These are phyloP conservation scores for Phytopythium oedochilum DNA, from an alignment of 352 stramenopile genomes.

Conservation along the genomic window DNA sequence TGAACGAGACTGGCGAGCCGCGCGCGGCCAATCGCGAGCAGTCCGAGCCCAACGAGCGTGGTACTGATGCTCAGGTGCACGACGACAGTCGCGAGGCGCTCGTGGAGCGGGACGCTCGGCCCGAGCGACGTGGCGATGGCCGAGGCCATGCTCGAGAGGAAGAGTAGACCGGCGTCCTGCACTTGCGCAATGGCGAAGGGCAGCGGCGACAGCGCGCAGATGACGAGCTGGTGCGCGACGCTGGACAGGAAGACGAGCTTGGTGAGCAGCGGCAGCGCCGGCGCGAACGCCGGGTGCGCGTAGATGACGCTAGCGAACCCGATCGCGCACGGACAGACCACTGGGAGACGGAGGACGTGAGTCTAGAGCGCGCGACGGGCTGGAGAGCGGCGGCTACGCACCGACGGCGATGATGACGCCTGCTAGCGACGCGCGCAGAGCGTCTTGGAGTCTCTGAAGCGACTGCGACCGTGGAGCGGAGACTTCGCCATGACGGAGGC, in stretches of 20 bases:
- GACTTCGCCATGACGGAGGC: not conserved
- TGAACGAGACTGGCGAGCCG: conserved; percentile 94
- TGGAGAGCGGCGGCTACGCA: conserved; percentile 60
- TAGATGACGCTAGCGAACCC: conserved; percentile 97
- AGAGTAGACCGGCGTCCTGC: conserved; percentile 98
- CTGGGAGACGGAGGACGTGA: conserved; percentile 5
- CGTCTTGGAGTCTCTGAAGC: conserved; percentile 28
- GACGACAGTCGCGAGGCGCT: conserved; percentile 92
- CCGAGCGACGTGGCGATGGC: conserved; percentile 85
- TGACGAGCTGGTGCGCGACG: conserved; percentile 92
- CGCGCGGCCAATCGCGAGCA: conserved; percentile 94
- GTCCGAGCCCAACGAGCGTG: conserved; percentile 85
- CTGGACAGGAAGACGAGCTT: conserved; percentile 97
- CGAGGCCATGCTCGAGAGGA: conserved; percentile 93
- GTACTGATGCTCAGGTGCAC: conserved; percentile 92
- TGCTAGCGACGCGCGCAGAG: conserved; percentile 67
- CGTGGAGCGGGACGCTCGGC: conserved; percentile 48
- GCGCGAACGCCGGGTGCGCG: conserved; percentile 84
- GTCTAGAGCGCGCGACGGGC: not conserved
- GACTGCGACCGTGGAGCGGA: not conserved
- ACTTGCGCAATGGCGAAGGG: conserved; percentile 98
- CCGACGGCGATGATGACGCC: conserved; percentile 85
- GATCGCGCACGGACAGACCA: conserved; percentile 88
- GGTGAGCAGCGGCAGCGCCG: conserved; percentile 86
- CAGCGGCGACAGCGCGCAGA: conserved; percentile 88